Evolutionary conservation across 139 green algal species (phyloP).

Genomic region (Klebsormidium nitens): DNA sequence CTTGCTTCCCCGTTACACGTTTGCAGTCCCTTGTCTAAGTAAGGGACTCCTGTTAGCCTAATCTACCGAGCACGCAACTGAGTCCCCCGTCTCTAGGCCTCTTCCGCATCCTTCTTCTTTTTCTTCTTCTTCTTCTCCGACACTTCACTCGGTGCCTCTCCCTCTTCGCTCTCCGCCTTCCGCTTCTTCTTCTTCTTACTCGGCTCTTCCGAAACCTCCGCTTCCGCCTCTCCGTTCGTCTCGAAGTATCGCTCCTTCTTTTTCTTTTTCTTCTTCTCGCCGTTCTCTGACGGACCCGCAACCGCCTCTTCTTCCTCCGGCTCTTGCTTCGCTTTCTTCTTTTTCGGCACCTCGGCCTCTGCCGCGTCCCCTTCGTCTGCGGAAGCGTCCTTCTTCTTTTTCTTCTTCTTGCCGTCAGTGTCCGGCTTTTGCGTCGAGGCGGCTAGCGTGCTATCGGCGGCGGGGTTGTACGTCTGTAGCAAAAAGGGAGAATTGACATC

Average conservation of each 20-base stretch:
- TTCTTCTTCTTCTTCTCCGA: slow-evolving; percentile 39
- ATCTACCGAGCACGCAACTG: no score
- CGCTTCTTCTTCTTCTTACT: slow-evolving; percentile 11
- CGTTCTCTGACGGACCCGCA: slow-evolving; percentile 1
- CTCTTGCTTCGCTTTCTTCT: slow-evolving; percentile 38
- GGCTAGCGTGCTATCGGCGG: slow-evolving; percentile 9
- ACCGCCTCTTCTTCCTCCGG: slow-evolving; percentile 5
- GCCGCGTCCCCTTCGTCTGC: not conserved
- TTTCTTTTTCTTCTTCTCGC: slow-evolving; percentile 46
- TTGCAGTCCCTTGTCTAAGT: no score
- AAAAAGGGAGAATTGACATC: no score
- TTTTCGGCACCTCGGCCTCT: not conserved
- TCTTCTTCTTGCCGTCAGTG: slow-evolving; percentile 38
- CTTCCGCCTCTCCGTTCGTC: slow-evolving; percentile 34
- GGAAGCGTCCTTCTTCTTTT: slow-evolving; percentile 13
- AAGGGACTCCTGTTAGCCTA: no score
- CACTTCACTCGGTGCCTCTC: not conserved
- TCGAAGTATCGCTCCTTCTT: no score
- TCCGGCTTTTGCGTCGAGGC: slow-evolving; percentile 70
- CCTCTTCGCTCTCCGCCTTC: slow-evolving; percentile 1
- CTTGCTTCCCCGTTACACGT: no score
- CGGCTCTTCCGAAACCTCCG: not conserved
- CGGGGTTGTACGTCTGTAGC: slow-evolving; percentile 35
- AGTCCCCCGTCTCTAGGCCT: no score
- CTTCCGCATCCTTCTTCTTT: slow-evolving; percentile 15